These are phyloP conservation scores for Pestalotiopsis sp. DNA, from an alignment of 2,329 filamentous ascomycete genomes.

Conservation along the genomic window DNA sequence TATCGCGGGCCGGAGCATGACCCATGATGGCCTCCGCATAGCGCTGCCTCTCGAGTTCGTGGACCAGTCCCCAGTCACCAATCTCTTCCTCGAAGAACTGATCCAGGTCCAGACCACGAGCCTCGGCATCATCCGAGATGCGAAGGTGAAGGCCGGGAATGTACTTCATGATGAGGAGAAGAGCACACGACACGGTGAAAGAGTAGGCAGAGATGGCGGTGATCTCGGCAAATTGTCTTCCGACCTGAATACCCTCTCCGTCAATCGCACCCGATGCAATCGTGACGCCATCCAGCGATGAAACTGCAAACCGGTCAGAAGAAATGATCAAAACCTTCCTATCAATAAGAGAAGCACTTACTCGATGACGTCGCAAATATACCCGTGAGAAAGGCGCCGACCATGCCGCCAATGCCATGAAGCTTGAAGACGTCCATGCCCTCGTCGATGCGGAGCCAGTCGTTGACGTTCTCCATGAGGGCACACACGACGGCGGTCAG, in stretches of 20 bases:
- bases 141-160: slow-evolving; percentile 60
- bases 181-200: slow-evolving; percentile 52
- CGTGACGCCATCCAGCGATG: slow-evolving; percentile 52
- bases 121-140: slow-evolving; percentile 56
- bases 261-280: slow-evolving; percentile 54
- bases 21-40: slow-evolving; percentile 1
- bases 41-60: slow-evolving; percentile 19
- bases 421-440: slow-evolving; percentile 63
- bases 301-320: slow-evolving; percentile 36
- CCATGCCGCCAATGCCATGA: slow-evolving; percentile 60
- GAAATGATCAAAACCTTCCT: background rate
- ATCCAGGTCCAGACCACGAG: slow-evolving; percentile 49
- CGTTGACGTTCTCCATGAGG: slow-evolving; percentile 12
- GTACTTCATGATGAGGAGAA: slow-evolving; percentile 58
- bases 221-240: slow-evolving; percentile 60
- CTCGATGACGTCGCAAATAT: slow-evolving; percentile 51
- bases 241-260: slow-evolving; percentile 56
- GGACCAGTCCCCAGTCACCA: slow-evolving; percentile 33
- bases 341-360: slow-evolving; percentile 12
- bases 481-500: slow-evolving; percentile 48
- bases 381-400: slow-evolving; percentile 59
- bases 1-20: background rate
- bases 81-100: slow-evolving; percentile 32
- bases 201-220: slow-evolving; percentile 57
- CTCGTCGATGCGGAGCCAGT: slow-evolving; percentile 47